These are phyloP conservation scores for Lichtheimia ramosa DNA, from an alignment of 371 early-diverging fungal genomes.

Conservation along the genomic window DNA sequence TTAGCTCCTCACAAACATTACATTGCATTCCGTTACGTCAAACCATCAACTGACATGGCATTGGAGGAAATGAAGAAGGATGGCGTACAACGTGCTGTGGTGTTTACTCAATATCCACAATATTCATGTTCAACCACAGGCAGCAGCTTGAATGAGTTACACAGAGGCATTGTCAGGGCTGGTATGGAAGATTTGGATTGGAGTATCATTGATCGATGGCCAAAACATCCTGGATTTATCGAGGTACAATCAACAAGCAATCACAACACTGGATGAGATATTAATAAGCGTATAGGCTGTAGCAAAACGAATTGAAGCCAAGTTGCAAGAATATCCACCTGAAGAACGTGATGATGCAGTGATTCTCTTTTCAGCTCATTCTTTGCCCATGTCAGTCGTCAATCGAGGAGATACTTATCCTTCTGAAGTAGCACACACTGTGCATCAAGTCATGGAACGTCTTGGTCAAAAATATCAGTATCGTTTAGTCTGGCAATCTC, in stretches of 20 bases:
- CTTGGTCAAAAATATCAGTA: slow-evolving; percentile 79
- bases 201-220: slow-evolving; percentile 95
- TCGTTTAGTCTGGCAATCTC: slow-evolving; percentile 95
- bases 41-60: slow-evolving; percentile 78
- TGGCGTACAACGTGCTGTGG: slow-evolving; percentile 83
- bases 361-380: slow-evolving; percentile 95
- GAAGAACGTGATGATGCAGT: slow-evolving; percentile 70
- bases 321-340: slow-evolving; percentile 67
- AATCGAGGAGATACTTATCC: slow-evolving; percentile 92
- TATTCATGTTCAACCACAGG: slow-evolving; percentile 97
- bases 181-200: slow-evolving; percentile 77
- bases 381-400: slow-evolving; percentile 91
- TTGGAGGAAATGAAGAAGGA: slow-evolving; percentile 78
- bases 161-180: slow-evolving; percentile 55
- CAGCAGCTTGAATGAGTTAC: slow-evolving; percentile 88
- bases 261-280: not conserved
- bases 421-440: slow-evolving; percentile 91
- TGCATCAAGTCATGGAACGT: slow-evolving; percentile 78
- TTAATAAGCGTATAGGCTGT: slow-evolving; percentile 47
- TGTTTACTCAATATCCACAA: slow-evolving; percentile 95
- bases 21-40: slow-evolving; percentile 91
- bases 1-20: slow-evolving; percentile 90
- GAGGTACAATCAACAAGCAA: slow-evolving; percentile 42
- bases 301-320: slow-evolving; percentile 71
- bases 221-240: slow-evolving; percentile 84